These are phyloP conservation scores for Hyphopichia fennica DNA, from an alignment of 1,139 yeast species.

Conservation along the genomic window DNA sequence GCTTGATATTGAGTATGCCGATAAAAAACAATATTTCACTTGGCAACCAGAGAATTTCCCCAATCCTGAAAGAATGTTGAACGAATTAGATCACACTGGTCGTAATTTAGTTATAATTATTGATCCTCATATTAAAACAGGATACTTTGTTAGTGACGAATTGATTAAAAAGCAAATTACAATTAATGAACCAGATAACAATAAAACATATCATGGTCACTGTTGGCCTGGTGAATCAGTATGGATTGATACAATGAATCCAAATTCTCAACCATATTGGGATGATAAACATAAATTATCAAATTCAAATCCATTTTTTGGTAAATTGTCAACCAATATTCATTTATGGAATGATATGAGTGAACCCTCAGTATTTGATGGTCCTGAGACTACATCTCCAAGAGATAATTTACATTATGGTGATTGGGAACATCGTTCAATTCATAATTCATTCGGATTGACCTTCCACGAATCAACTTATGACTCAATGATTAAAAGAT, in stretches of 20 bases:
- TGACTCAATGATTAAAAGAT: conserved; percentile 58
- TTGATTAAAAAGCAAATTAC: conserved; percentile 38
- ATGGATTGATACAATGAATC: conserved; percentile 86
- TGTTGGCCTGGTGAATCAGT: conserved; percentile 99
- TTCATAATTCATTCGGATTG: conserved; percentile 83
- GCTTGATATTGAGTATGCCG: conserved; percentile 94
- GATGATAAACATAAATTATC: conserved; percentile 25
- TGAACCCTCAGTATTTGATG: conserved; percentile 93
- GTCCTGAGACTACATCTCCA: conserved; percentile 91
- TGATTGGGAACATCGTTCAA: conserved; percentile 84
- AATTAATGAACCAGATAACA: conserved; percentile 35
- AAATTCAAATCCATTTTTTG: conserved; percentile 41
- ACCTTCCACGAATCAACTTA: conserved; percentile 80
- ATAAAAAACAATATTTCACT: conserved; percentile 81
- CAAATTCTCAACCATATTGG: conserved; percentile 66
- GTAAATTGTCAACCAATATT: conserved; percentile 56
- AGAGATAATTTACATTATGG: conserved; percentile 78
- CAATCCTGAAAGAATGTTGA: conserved; percentile 66
- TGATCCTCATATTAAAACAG: conserved; percentile 86
- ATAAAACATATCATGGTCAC: conserved; percentile 68
- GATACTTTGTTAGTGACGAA: conserved; percentile 62
- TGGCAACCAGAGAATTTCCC: conserved; percentile 82
- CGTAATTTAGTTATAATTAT: conserved; percentile 81
- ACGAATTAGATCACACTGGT: conserved; percentile 64
- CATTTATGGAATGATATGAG: conserved; percentile 98